Evolutionary conservation across 1,139 yeast genomes (phyloP).

Genomic region (Torulaspora globosa): DNA sequence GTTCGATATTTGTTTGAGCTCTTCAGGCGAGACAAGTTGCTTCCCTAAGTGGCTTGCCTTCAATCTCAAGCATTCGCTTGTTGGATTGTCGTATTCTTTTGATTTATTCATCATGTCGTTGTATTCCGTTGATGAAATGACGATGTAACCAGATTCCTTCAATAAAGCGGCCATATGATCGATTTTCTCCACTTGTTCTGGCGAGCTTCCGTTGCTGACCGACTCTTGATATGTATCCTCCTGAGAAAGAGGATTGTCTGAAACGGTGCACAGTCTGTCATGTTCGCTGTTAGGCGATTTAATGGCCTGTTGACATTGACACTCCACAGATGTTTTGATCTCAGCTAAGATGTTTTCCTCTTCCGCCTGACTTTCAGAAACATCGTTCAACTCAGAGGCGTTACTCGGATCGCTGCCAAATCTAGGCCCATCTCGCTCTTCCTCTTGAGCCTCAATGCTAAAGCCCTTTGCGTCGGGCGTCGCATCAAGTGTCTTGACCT

Average conservation of each 20-base stretch:
- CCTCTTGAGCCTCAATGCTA: background rate
- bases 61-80: constrained; percentile 11
- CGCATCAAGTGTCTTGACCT: background rate
- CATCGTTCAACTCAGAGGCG: background rate
- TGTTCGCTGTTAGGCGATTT: background rate
- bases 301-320: background rate
- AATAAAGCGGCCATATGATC: constrained; percentile 8
- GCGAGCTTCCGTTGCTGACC: background rate
- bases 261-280: background rate
- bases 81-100: constrained; percentile 9
- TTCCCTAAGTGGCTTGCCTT: constrained; percentile 17
- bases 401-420: no score
- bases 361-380: background rate
- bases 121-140: constrained; percentile 16
- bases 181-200: background rate
- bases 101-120: constrained; percentile 6
- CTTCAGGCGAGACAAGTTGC: constrained; percentile 21
- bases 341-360: background rate
- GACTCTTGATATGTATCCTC: background rate
- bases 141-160: constrained; percentile 14
- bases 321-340: background rate
- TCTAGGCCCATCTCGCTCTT: no score
- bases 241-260: background rate
- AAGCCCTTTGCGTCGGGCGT: background rate
- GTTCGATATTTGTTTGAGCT: constrained; percentile 3